These are phyloP conservation scores for Trametes coccinea DNA, from an alignment of 768 basidiomycete species.

Conservation along the genomic window DNA sequence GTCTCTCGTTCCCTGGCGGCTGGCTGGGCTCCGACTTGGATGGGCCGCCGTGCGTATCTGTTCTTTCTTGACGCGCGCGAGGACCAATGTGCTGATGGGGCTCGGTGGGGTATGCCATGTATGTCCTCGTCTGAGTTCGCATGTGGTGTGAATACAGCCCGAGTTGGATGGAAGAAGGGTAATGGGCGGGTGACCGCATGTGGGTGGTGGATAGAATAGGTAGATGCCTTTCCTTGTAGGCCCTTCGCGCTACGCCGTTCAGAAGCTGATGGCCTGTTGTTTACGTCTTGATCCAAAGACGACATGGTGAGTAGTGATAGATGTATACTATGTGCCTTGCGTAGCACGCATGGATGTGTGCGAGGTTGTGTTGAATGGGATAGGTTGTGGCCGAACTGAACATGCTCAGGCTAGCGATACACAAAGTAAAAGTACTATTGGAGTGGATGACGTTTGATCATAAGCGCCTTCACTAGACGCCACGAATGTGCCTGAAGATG, in stretches of 20 bases:
- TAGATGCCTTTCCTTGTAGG: not conserved
- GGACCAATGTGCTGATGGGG: constrained; percentile 35
- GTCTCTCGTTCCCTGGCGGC: not conserved
- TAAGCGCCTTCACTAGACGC: too few relatives aligned
- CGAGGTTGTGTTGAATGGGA: too few relatives aligned
- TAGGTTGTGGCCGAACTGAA: too few relatives aligned
- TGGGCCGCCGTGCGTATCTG: constrained; percentile 19
- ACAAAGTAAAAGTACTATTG: too few relatives aligned
- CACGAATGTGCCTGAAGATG: too few relatives aligned
- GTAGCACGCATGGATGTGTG: too few relatives aligned
- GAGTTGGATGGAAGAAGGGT: constrained; percentile 39
- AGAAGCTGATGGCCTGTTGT: not conserved
- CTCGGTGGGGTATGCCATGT: not conserved
- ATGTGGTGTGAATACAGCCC: constrained; percentile 30
- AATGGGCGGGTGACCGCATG: constrained; percentile 12
- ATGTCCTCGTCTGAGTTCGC: not conserved
- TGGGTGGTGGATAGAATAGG: constrained; percentile 10
- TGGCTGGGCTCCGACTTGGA: constrained; percentile 5
- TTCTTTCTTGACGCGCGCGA: constrained; percentile 36
- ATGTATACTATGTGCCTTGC: too few relatives aligned
- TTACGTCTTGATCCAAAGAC: not conserved
- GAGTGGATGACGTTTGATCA: too few relatives aligned
- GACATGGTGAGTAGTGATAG: too few relatives aligned
- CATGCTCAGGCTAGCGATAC: too few relatives aligned
- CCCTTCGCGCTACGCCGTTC: not conserved